Evolutionary conservation across 331 rosid genomes (phyloP).

Genomic region (Prunus yedoensis): DNA sequence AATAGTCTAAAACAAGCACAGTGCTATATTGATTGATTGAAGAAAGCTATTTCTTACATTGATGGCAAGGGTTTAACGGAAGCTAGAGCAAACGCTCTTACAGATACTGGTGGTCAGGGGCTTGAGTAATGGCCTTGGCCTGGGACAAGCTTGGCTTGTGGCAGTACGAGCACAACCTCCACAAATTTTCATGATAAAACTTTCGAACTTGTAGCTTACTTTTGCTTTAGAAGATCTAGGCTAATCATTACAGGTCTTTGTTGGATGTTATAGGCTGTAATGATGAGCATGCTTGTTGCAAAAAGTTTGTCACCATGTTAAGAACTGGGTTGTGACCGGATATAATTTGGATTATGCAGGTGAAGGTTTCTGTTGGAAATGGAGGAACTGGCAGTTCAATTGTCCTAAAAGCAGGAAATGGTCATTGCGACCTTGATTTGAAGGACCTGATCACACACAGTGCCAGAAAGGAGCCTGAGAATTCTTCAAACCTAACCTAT

Average conservation of each 20-base stretch:
- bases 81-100: too few species aligned
- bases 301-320: too few species aligned
- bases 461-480: conserved; percentile 16
- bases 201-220: neutral
- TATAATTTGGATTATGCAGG: conserved; percentile 25
- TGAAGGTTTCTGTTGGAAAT: conserved; percentile 30
- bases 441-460: conserved; percentile 30
- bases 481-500: conserved; percentile 23
- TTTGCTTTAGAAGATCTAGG: neutral
- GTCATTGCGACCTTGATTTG: conserved; percentile 44
- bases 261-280: neutral
- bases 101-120: neutral
- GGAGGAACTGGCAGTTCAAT: conserved; percentile 29
- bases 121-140: neutral
- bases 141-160: neutral
- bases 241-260: neutral
- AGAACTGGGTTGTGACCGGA: conserved; percentile 8
- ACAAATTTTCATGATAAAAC: neutral
- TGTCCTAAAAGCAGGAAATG: conserved; percentile 33
- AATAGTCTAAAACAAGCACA: neutral
- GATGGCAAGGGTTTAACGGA: neutral
- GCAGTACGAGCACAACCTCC: neutral
- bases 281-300: neutral
- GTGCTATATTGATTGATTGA: neutral
- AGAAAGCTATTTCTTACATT: neutral